Conservation (phyloP, 345 rosid genomes). For the Eucalyptus grandis region DNA sequence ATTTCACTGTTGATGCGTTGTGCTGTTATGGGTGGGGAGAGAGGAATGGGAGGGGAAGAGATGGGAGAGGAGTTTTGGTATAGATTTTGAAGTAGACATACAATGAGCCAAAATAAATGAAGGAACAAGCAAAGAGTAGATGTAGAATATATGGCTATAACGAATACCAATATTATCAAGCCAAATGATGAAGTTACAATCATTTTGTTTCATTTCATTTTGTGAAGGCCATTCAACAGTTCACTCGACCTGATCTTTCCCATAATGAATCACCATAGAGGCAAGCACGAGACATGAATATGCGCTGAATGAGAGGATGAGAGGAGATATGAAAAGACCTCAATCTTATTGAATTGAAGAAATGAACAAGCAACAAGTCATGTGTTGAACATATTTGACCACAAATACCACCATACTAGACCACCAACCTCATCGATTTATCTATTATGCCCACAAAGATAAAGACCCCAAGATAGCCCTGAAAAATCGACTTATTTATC, state of each 20-base stretch:
- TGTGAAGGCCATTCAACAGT: neutral
- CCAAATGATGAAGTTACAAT: neutral
- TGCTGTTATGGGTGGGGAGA: neutral
- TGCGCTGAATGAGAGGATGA: neutral
- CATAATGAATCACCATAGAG: neutral
- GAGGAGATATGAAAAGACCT: neutral
- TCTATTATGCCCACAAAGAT: neutral
- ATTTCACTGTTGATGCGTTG: neutral
- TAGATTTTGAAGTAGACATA: neutral
- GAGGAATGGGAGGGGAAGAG: neutral
- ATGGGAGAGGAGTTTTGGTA: neutral
- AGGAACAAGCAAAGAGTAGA: neutral
- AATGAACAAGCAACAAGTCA: neutral
- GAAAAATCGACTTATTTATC: neutral
- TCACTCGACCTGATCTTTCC: neutral
- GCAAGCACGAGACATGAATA: neutral
- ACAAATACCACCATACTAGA: neutral
- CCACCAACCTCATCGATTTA: neutral
- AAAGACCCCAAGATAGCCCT: neutral
- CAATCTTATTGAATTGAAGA: neutral
- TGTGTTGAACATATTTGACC: neutral
- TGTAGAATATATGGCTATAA: neutral
- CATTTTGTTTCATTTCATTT: neutral
- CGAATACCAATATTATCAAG: neutral
- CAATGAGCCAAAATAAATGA: neutral